A percentile compares a stretch with the other conserved stretches of the same genome.
Evolutionary conservation across 2,329 filamentous ascomycete genomes (phyloP).

Genomic region (Dactylellina leptospora): DNA sequence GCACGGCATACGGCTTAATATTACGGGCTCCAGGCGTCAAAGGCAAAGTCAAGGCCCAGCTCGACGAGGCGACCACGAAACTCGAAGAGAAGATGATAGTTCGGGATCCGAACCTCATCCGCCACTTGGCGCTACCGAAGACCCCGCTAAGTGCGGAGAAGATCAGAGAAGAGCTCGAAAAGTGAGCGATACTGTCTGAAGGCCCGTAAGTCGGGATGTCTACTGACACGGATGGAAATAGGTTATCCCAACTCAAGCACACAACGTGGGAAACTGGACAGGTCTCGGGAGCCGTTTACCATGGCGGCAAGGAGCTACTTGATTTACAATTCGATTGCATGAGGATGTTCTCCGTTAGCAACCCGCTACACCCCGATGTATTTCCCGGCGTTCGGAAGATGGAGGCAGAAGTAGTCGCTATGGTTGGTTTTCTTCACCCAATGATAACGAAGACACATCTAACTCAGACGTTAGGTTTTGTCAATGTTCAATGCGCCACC

Average conservation of each 20-base stretch:
- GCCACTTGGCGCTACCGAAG: constrained; percentile 79
- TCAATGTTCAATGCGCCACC: constrained; percentile 87
- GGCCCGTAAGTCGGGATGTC: too few species aligned
- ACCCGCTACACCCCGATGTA: constrained; percentile 97
- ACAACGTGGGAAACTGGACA: constrained; percentile 95
- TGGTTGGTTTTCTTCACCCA: constrained; percentile 68
- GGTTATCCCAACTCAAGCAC: constrained; percentile 84
- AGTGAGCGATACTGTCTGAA: constrained; percentile 57
- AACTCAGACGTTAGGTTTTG: constrained; percentile 64
- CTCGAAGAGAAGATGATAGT: constrained; percentile 85
- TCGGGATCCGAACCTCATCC: constrained; percentile 73
- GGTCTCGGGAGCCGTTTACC: constrained; percentile 94
- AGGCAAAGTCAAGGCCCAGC: constrained; percentile 82
- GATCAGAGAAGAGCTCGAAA: constrained; percentile 79
- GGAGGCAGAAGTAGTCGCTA: constrained; percentile 97
- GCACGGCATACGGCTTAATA: constrained; percentile 83
- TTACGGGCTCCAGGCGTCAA: constrained; percentile 86
- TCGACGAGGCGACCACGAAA: constrained; percentile 80
- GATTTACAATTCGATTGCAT: constrained; percentile 91
- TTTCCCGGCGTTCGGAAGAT: constrained; percentile 98
- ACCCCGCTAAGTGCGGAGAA: constrained; percentile 83
- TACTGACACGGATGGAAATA: constrained; percentile 20
- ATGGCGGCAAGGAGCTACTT: constrained; percentile 83
- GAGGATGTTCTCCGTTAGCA: constrained; percentile 91
- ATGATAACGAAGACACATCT: constrained; percentile 2